Percentiles rank a stretch among this genome's conserved stretches.
Conservation (phyloP, 2,329 filamentous ascomycete species). For the Rhinocladiella mackenziei region DNA sequence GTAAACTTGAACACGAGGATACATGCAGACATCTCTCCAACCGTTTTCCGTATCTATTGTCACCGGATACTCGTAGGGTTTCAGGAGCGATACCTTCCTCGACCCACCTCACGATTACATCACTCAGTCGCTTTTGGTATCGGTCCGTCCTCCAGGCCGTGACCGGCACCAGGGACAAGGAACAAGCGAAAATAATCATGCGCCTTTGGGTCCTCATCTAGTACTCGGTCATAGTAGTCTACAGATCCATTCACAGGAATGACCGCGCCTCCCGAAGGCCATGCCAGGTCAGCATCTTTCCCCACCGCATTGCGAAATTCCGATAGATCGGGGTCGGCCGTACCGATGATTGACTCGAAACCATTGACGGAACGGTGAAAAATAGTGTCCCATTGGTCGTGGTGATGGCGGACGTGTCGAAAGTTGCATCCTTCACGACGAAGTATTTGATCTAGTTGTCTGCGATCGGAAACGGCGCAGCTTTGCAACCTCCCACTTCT, state of each 20-base stretch:
- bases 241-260: neutral
- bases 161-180: constrained; percentile 3
- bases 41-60: too few relatives aligned
- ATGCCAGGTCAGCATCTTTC: constrained; percentile 44
- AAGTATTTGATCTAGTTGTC: too few relatives aligned
- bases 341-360: constrained; percentile 32
- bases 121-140: neutral
- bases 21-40: too few relatives aligned
- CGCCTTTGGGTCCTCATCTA: neutral
- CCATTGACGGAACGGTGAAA: neutral
- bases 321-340: constrained; percentile 37
- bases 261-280: constrained; percentile 32
- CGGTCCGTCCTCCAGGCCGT: neutral
- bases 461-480: too few relatives aligned
- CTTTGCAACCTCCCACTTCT: too few relatives aligned
- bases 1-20: too few relatives aligned
- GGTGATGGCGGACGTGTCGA: too few relatives aligned
- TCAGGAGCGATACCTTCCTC: neutral
- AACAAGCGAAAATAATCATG: constrained; percentile 8
- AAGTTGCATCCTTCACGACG: too few relatives aligned
- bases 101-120: neutral
- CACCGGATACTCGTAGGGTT: too few relatives aligned
- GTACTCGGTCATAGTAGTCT: constrained; percentile 4
- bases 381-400: too few relatives aligned
- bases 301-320: constrained; percentile 37